Conservation (phyloP, 345 rosid species). For the Arabidopsis arenosa region DNA sequence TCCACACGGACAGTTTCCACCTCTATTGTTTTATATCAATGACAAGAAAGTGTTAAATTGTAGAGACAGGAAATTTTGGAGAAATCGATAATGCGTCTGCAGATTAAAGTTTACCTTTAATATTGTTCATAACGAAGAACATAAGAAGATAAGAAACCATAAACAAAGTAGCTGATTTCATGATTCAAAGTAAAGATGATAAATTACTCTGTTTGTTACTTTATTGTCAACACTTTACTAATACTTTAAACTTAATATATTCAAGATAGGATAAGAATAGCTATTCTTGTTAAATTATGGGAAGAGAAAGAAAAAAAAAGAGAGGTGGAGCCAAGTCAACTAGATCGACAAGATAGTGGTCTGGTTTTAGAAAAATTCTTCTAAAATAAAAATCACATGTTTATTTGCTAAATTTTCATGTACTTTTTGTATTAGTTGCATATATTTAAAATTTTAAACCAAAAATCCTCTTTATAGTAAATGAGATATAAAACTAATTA, state of each 20-base stretch:
- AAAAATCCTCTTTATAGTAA: not conserved
- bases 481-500: not conserved
- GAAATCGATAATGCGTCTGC: not conserved
- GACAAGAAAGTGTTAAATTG: not conserved
- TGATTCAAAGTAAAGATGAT: not conserved
- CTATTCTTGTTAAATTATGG: not conserved
- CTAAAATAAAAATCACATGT: not conserved
- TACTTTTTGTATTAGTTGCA: not conserved
- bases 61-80: not conserved
- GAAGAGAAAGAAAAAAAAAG: not conserved
- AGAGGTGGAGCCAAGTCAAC: constrained; percentile 23
- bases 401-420: not conserved
- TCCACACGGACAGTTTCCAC: not conserved
- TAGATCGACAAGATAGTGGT: constrained; percentile 26
- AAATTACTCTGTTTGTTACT: not conserved
- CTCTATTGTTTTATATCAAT: constrained; percentile 13
- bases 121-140: constrained; percentile 4
- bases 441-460: not conserved
- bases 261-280: constrained; percentile 26
- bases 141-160: constrained; percentile 13
- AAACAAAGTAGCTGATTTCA: constrained; percentile 16
- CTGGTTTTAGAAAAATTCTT: not conserved
- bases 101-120: constrained; percentile 23
- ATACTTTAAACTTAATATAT: constrained; percentile 15
- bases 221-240: not conserved